Percentiles rank a stretch among this genome's conserved stretches.
Conservation (phyloP, 768 basidiomycete species). For the Ramaria sp. region DNA sequence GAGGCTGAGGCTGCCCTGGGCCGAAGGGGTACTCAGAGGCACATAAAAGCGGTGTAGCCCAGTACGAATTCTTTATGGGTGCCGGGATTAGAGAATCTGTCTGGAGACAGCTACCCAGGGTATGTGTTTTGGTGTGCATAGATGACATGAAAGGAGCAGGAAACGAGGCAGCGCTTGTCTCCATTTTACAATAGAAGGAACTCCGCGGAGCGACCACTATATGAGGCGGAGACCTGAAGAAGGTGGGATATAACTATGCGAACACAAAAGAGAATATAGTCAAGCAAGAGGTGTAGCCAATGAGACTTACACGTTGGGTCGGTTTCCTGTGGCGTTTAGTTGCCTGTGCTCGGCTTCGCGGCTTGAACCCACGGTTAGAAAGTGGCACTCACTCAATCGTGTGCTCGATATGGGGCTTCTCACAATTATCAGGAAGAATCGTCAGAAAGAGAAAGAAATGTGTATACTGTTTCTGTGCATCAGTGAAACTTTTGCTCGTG, state of each 20-base stretch:
- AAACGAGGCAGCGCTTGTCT: not conserved
- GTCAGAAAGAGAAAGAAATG: constrained; percentile 95
- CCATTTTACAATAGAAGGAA: not conserved
- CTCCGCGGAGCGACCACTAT: not conserved
- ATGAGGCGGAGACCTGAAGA: no score
- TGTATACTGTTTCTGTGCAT: constrained; percentile 84
- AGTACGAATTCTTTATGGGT: constrained; percentile 79
- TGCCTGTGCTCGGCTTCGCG: no score
- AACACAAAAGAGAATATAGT: no score
- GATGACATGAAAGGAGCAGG: not conserved
- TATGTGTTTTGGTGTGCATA: constrained; percentile 7
- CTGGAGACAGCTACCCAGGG: not conserved
- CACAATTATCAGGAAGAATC: constrained; percentile 93
- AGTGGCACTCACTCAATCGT: no score
- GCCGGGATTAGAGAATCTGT: constrained; percentile 23
- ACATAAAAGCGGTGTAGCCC: constrained; percentile 62
- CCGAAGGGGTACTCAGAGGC: constrained; percentile 75
- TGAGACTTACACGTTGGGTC: no score
- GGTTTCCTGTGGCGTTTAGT: no score
- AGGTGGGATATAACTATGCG: no score
- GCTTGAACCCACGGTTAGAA: no score
- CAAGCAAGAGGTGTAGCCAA: no score
- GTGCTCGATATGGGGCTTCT: constrained; percentile 68
- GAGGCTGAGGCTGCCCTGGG: constrained; percentile 38
- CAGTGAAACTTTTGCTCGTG: constrained; percentile 6